phyloP scores from a whole-genome alignment of 2,329 filamentous ascomycete species.

The Arthrobotrys megalospora region DNA sequence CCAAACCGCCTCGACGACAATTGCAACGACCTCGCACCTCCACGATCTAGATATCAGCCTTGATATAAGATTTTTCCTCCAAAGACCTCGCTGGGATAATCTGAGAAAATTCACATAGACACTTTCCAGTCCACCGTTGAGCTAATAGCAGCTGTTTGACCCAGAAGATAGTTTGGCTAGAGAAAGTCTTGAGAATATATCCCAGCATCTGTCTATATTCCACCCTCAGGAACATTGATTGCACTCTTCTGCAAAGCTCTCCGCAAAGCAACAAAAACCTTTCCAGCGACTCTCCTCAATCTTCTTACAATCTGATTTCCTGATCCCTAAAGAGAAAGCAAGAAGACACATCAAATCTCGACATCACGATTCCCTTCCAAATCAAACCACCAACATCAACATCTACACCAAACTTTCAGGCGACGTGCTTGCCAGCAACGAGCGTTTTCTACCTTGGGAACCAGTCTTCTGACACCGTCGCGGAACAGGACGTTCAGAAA shows the following conservation, averaged over 20 bases:
- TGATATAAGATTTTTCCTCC: not conserved
- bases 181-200: conserved; percentile 15
- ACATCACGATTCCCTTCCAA: not conserved
- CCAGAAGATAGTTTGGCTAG: conserved; percentile 6
- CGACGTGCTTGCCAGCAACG: conserved; percentile 3
- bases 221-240: not conserved
- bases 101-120: conserved; percentile 4
- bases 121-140: conserved; percentile 12
- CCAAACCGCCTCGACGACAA: conserved; percentile 15
- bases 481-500: conserved; percentile 16
- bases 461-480: conserved; percentile 21
- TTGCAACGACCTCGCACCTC: not conserved
- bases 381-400: conserved; percentile 5
- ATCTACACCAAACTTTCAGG: not conserved
- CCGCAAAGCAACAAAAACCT: not conserved
- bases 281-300: conserved; percentile 10
- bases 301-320: not conserved
- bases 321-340: not conserved
- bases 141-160: conserved; percentile 11
- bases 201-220: not conserved
- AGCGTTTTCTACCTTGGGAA: not conserved
- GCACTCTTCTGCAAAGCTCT: not conserved
- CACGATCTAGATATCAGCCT: not conserved
- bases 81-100: not conserved
- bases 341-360: not conserved